A percentile compares a stretch with the other conserved stretches of the same genome.
phyloP scores from a whole-genome alignment of 208 protist species.

The Trichomonas gallinae region DNA sequence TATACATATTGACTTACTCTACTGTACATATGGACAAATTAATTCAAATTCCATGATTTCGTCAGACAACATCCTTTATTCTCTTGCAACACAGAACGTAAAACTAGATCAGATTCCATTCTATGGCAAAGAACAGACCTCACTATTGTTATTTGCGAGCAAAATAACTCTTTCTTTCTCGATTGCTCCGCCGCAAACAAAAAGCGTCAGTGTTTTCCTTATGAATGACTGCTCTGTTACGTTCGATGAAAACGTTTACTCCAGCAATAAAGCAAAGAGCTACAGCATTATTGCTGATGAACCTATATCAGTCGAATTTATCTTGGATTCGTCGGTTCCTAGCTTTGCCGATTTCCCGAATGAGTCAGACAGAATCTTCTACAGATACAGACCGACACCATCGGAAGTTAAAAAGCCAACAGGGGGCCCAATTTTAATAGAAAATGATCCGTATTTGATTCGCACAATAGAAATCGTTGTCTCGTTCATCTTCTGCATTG shows the following conservation, averaged over 20 bases:
- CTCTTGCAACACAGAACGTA: too few relatives aligned
- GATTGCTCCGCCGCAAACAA: too few relatives aligned
- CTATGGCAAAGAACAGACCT: too few relatives aligned
- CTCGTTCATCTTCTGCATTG: neutral
- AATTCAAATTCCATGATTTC: too few relatives aligned
- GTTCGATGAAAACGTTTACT: neutral
- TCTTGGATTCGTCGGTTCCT: neutral
- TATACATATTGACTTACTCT: too few relatives aligned
- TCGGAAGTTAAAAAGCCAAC: neutral
- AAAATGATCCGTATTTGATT: neutral
- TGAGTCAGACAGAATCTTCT: neutral
- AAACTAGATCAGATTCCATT: too few relatives aligned
- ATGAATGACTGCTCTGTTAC: neutral
- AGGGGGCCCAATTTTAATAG: neutral
- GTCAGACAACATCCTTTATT: too few relatives aligned
- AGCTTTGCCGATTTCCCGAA: neutral
- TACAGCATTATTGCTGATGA: neutral
- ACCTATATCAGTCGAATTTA: neutral
- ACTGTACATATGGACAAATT: too few relatives aligned
- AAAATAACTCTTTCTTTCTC: too few relatives aligned
- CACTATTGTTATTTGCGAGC: too few relatives aligned
- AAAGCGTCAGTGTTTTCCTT: too few relatives aligned
- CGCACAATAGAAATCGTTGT: neutral
- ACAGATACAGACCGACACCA: neutral
- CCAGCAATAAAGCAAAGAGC: neutral